Evolutionary conservation across 768 basidiomycete genomes (phyloP).

Genomic region (Mycena pura): DNA sequence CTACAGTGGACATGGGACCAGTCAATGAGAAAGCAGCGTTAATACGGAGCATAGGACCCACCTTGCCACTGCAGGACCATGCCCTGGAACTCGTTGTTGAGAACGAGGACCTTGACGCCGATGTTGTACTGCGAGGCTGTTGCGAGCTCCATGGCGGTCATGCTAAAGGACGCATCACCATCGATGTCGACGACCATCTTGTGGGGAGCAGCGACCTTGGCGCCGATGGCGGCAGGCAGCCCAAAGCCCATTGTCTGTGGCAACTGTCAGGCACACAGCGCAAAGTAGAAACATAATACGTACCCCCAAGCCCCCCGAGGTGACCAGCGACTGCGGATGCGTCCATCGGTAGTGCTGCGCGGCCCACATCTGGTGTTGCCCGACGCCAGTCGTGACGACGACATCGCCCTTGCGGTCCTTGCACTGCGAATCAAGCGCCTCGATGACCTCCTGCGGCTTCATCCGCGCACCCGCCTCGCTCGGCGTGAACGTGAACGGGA

Average conservation of each 20-base stretch:
- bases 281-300: constrained; percentile 39
- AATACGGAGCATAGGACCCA: constrained; percentile 38
- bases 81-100: constrained; percentile 98
- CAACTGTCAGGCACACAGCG: constrained; percentile 6
- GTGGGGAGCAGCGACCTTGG: constrained; percentile 93
- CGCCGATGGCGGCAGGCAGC: constrained; percentile 92
- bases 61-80: constrained; percentile 99
- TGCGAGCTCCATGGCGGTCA: constrained; percentile 99
- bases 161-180: constrained; percentile 97
- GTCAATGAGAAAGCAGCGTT: not conserved
- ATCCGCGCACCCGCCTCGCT: constrained; percentile 68
- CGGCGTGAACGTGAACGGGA: constrained; percentile 88
- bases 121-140: constrained; percentile 92
- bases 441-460: constrained; percentile 97
- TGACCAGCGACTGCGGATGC: constrained; percentile 85
- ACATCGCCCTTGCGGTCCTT: constrained; percentile 84
- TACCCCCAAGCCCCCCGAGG: constrained; percentile 94
- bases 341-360: constrained; percentile 94
- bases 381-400: constrained; percentile 92
- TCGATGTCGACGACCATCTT: constrained; percentile 97
- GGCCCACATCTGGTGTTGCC: constrained; percentile 99
- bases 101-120: constrained; percentile 90
- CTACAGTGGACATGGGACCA: constrained; percentile 37
- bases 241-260: constrained; percentile 97
- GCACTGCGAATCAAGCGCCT: constrained; percentile 88